phyloP scores from a whole-genome alignment of 2,329 filamentous ascomycete genomes.

The Apiospora phragmitis region DNA sequence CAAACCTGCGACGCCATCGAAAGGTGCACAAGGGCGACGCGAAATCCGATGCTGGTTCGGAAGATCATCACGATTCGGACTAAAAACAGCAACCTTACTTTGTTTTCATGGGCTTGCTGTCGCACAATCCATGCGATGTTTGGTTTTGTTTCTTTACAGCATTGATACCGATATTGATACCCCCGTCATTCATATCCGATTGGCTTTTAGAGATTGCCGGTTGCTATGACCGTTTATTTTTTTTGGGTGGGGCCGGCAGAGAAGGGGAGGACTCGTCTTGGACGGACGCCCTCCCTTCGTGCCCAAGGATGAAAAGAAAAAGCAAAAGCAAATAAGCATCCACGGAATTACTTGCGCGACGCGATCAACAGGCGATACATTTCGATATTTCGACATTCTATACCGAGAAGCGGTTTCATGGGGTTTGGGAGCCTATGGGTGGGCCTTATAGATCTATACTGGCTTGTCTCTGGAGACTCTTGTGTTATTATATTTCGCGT shows the following conservation, averaged over 20 bases:
- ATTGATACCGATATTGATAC: conserved; percentile 9
- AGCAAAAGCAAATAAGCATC: background rate
- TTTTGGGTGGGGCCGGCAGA: background rate
- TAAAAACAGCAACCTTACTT: conserved; percentile 26
- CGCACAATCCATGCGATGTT: background rate
- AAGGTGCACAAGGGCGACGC: conserved; percentile 89
- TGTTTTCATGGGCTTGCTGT: background rate
- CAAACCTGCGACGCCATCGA: conserved; percentile 88
- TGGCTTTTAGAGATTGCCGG: background rate
- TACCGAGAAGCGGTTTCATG: background rate
- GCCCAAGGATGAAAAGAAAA: background rate
- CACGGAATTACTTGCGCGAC: background rate
- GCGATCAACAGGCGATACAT: background rate
- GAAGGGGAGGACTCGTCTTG: too few species aligned
- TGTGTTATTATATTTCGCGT: conserved; percentile 5
- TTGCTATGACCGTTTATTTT: background rate
- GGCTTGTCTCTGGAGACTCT: conserved; percentile 4
- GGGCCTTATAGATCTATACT: conserved; percentile 9
- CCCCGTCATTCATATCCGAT: conserved; percentile 5
- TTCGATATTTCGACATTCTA: background rate
- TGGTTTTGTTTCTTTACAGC: background rate
- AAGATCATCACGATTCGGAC: conserved; percentile 64
- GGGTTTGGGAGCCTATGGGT: background rate
- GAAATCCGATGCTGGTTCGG: conserved; percentile 62
- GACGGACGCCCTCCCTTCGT: too few species aligned